Evolutionary conservation across 495 filamentous ascomycete species (phyloP), one percentile per base, ranked within the genome.

Genomic region (Tuber indicum): DNA sequence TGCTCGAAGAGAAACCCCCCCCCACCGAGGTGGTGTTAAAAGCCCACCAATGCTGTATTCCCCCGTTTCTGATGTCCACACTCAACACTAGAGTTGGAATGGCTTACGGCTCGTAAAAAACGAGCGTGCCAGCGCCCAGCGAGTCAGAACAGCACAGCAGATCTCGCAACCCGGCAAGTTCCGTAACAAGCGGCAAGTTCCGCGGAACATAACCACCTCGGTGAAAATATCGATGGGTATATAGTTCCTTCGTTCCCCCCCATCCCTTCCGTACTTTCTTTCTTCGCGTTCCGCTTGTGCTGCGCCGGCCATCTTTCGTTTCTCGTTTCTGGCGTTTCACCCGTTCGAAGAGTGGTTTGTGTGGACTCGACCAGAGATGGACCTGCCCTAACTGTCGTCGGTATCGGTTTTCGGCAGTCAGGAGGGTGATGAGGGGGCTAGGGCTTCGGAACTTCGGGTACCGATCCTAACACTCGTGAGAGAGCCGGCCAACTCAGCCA

Each of bases 151-250:
- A 19, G 21, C 23, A 52, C 49, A n/a, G 8, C 49, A 9, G 14
- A 36, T 66, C 58, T 66, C 5, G 4, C 26, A 17, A 8, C 7
- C 14, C 58, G 58, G 58, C 58, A 66, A 66, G 43, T 73, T 81
- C 77, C 32, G 78, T 75, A 66, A 43, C 78, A 2, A 39, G 79
- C 32, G 73, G 75, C 10, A 75, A 43, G 23, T 9, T 72, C 42
- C 72, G 21, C 52, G 77, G 19, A 52, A n/a, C 19, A 39, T 72
- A 14, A n/a, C 70, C 42, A 69, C 32, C 47, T 41, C 71, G 26
- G 58, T 23, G 73, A 72, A 4, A 66, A 82, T 26, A 70, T 77
- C 41, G 75, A 70, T 36, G 58, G 80, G n/a, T 66, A 66, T 66
- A 36, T 66, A 66, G 32, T 66, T 66, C 26, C 58, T 66, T 66